Conservation (phyloP, 495 filamentous ascomycete genomes). For the Aspergillus cavernicola region DNA sequence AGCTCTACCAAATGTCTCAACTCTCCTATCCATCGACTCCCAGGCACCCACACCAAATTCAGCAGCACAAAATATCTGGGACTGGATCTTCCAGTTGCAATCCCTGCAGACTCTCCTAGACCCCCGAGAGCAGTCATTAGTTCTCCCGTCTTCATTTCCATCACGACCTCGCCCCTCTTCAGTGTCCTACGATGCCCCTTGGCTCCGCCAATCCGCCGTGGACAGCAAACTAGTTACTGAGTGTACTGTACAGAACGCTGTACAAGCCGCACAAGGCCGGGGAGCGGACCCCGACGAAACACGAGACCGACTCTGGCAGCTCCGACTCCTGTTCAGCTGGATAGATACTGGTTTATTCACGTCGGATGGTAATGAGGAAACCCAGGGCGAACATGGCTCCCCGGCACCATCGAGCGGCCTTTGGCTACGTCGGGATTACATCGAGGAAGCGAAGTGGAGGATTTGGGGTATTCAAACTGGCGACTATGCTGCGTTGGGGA, state of each 20-base stretch:
- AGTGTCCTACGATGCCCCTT: conserved; percentile 31
- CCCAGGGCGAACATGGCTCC: conserved; percentile 18
- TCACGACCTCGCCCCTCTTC: conserved; percentile 9
- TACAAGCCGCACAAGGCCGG: conserved; percentile 32
- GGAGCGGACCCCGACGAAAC: conserved; percentile 37
- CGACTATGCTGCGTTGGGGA: conserved; percentile 36
- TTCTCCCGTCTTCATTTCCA: conserved; percentile 59
- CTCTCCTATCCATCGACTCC: conserved; percentile 20
- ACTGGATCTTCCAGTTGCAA: conserved; percentile 72
- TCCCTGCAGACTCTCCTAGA: conserved; percentile 60
- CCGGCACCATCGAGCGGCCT: conserved; percentile 22
- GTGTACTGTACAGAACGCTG: conserved; percentile 56
- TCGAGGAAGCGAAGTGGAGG: conserved; percentile 44
- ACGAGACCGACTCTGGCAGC: conserved; percentile 67
- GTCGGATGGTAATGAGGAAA: neutral
- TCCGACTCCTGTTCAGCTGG: conserved; percentile 81
- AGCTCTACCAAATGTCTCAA: conserved; percentile 21
- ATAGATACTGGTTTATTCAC: conserved; percentile 45
- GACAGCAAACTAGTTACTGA: conserved; percentile 74
- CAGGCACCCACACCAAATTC: conserved; percentile 34
- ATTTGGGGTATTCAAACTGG: conserved; percentile 57
- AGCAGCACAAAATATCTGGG: conserved; percentile 45
- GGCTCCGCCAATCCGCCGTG: conserved; percentile 61
- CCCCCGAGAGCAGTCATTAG: conserved; percentile 68
- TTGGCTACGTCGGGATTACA: conserved; percentile 41